These are phyloP conservation scores for Diaporthe vexans DNA, from an alignment of 2,329 filamentous ascomycete species.

Conservation along the genomic window DNA sequence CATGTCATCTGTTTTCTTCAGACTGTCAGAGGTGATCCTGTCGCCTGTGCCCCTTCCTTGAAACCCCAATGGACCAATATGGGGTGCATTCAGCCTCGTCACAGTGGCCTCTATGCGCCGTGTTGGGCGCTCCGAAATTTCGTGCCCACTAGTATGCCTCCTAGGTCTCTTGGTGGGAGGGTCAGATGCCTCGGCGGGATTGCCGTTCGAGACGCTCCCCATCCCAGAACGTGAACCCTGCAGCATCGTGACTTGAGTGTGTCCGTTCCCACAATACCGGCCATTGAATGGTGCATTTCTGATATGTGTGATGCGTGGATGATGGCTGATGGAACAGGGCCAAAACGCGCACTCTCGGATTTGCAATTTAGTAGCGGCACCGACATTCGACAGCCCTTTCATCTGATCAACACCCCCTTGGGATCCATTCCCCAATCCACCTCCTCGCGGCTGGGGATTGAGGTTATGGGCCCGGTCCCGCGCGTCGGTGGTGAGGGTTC, in stretches of 20 bases:
- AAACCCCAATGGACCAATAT: constrained; percentile 31
- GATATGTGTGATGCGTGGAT: constrained; percentile 35
- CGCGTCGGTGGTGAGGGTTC: constrained; percentile 29
- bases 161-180: constrained; percentile 34
- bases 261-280: constrained; percentile 29
- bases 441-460: constrained; percentile 28
- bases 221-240: constrained; percentile 27
- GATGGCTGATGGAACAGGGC: constrained; percentile 41
- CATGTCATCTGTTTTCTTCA: constrained; percentile 32
- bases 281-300: constrained; percentile 29
- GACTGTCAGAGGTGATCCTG: constrained; percentile 30
- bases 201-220: constrained; percentile 33
- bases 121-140: constrained; percentile 34
- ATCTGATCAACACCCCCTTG: constrained; percentile 40
- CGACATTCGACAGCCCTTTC: constrained; percentile 39
- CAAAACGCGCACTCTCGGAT: constrained; percentile 39
- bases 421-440: constrained; percentile 38
- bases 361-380: constrained; percentile 37
- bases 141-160: constrained; percentile 34
- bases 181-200: constrained; percentile 41
- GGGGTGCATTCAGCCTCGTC: constrained; percentile 35
- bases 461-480: constrained; percentile 35
- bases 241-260: constrained; percentile 31
- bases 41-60: constrained; percentile 33
- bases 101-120: constrained; percentile 34